phyloP scores from a whole-genome alignment of 257 asterid species.

The Leptodermis oblonga region DNA sequence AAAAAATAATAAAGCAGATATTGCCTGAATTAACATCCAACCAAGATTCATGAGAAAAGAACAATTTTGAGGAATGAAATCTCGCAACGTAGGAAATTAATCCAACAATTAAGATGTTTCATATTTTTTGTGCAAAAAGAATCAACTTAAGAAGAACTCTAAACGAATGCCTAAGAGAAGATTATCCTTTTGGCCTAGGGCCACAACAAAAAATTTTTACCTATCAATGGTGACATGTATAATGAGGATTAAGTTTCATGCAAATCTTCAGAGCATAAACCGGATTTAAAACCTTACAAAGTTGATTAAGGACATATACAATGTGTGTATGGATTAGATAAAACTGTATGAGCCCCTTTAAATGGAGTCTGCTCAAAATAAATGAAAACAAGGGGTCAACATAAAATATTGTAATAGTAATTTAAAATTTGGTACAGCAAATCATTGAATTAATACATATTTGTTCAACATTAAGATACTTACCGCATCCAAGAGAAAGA shows the following conservation, averaged over 20 bases:
- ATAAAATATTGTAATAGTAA: neutral
- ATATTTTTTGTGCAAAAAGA: too few relatives aligned
- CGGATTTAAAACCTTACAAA: neutral
- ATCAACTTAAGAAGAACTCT: neutral
- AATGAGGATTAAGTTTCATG: neutral
- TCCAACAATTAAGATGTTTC: too few relatives aligned
- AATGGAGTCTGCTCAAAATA: neutral
- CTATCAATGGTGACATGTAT: neutral
- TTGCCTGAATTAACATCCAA: neutral
- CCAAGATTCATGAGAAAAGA: neutral
- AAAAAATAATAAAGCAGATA: neutral
- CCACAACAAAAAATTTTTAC: neutral
- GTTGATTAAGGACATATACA: neutral
- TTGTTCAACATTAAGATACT: neutral
- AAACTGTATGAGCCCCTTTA: neutral
- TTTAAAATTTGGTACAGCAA: neutral
- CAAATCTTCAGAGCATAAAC: neutral
- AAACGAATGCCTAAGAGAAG: neutral
- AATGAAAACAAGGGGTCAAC: neutral
- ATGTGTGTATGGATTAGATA: neutral
- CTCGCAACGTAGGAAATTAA: neutral
- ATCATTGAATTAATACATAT: neutral
- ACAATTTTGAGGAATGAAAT: slow-evolving; percentile 1
- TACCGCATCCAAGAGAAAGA: neutral
- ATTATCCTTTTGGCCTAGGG: neutral